Evolutionary conservation across 2,329 filamentous ascomycete species (phyloP), one percentile per base, ranked within the genome.

Genomic region (Fusarium hainanense): DNA sequence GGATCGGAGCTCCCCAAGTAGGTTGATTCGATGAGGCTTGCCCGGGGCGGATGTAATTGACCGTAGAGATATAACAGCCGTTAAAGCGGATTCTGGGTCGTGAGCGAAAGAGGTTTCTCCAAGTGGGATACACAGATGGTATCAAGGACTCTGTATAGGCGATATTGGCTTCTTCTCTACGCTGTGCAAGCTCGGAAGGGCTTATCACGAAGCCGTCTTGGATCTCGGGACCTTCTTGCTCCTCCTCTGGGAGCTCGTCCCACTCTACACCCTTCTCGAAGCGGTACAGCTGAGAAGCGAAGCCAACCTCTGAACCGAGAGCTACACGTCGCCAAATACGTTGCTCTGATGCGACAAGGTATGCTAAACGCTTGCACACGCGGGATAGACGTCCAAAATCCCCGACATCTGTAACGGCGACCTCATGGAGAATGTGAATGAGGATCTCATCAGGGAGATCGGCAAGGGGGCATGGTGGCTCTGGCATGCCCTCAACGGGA

Each of bases 21-120:
- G 91, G 82, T 57, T 89, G 90, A 69, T 90, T 91, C 21, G 88
- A 86, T 5, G 89, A 90, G 13, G 90, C 86, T 63, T 92, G 92
- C 32, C 96, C 96, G 1, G 93, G 84, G 25, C 96, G 92, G 51
- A 93, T 89, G 81, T 99, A 99, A 82, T 98, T 98, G 63, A 97
- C 94, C 0, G 95, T 98, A 79, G 90, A 93, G 79, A 99, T 98
- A 82, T 99, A 99, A 80, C 93, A 92, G 27, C 96, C 96, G 75
- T 96, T 96, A 84, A 97, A 99, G 61, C 96, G 93, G 64, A 98
- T 87, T 44, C 96, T 90, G 4, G 96, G 95, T 16, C 94, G 91
- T 7, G 85, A 83, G 41, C 92, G 92, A 82, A 97, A 97, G 83
- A 97, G 93, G 55, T 83, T 80, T 74, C 87, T 82, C 88, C 88